Base-by-base conservation (phyloP, 2,329 filamentous ascomycete genomes). In the Clonostachys chloroleuca region DNA sequence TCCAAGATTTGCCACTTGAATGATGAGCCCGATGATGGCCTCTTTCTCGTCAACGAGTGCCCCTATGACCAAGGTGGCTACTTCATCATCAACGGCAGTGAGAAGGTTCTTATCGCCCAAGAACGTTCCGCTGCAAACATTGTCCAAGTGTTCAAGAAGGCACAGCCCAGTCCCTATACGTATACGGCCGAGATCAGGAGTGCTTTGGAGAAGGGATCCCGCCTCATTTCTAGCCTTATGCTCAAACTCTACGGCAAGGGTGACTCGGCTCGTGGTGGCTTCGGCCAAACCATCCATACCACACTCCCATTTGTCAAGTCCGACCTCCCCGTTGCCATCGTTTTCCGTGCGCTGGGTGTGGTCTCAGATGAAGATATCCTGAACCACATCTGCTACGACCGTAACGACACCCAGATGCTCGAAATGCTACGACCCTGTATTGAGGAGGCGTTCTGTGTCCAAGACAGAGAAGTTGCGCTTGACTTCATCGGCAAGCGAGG, bases 111-210 rank as follows among this genome's bases (percentile, higher is more conserved):
- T 56, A 99, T 99, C 59, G 94, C 94, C 2, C 94, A 99, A 66
- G 94, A 99, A 69, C 87, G 94, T 52, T 96, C 92, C 63, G 94
- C 94, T 39, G 94, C 92, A 62, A 99, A 99, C 63, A 99, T 97
- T 49, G 94, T 99, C 6, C 94, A 99, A 69, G 92, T 99, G 30
- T 99, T 99, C 81, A 92, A 95, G 72, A 99, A 99, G 74, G 90
- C 92, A 1, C 81, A 86, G 56, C 90, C 91, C n/a, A 92, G 89
- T 55, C 88, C 90, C 10, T 95, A 90, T 52, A 92, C 91, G 2
- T 96, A 94, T 66, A 87, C 92, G 20, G 95, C 94, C 12, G 94
- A 99, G 68, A 96, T 99, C 58, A 83, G 94, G 69, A 96, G 92
- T 67, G 92, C 95, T 2, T 82, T 97, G 9, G 94, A 99, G 67